phyloP scores from a whole-genome alignment of 805 yeast genomes.

The Kuraishia capsulata region DNA sequence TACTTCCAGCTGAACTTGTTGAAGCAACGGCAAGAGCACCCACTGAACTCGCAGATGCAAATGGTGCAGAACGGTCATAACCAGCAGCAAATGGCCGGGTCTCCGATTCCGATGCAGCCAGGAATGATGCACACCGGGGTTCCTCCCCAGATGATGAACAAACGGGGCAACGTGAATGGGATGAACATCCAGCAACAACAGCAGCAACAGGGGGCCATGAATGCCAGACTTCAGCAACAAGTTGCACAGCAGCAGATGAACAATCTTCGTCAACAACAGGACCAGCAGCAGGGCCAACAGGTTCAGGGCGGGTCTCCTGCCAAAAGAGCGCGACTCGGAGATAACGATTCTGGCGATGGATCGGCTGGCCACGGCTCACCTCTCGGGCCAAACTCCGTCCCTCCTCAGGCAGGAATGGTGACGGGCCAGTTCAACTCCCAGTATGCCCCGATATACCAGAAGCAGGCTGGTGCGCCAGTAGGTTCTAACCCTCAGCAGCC shows the following conservation, averaged over 20 bases:
- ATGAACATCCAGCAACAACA: slow-evolving; percentile 1
- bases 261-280: slow-evolving; percentile 34
- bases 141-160: slow-evolving; percentile 1
- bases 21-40: slow-evolving; percentile 48
- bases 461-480: too few species aligned
- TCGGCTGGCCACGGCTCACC: slow-evolving; percentile 1
- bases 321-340: slow-evolving; percentile 14
- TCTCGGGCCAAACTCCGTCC: background rate
- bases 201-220: slow-evolving; percentile 5
- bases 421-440: slow-evolving; percentile 20
- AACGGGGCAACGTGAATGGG: slow-evolving; percentile 1
- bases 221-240: slow-evolving; percentile 26
- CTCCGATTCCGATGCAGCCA: slow-evolving; percentile 7
- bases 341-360: background rate
- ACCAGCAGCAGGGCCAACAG: slow-evolving; percentile 13
- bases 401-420: slow-evolving; percentile 19
- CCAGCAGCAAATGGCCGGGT: slow-evolving; percentile 6
- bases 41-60: slow-evolving; percentile 9
- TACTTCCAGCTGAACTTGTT: slow-evolving; percentile 57
- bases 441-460: slow-evolving; percentile 6
- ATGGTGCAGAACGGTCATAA: slow-evolving; percentile 3
- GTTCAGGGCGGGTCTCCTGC: slow-evolving; percentile 10
- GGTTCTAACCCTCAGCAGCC: slow-evolving; percentile 2
- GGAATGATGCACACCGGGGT: slow-evolving; percentile 9
- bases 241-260: slow-evolving; percentile 43